Base-by-base conservation (phyloP, 495 filamentous ascomycete genomes). In the Xylaria bambusicola region DNA sequence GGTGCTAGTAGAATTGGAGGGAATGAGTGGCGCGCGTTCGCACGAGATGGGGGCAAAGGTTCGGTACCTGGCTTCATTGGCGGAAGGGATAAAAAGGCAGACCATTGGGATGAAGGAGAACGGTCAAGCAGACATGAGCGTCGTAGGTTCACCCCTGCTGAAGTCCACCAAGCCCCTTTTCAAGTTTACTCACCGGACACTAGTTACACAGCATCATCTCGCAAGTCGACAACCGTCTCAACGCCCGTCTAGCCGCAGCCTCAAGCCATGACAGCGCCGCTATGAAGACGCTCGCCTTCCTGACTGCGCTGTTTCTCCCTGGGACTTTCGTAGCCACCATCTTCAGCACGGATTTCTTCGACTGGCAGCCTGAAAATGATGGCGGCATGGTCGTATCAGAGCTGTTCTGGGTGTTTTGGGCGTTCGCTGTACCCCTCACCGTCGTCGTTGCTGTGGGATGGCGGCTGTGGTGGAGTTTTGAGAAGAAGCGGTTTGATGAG, bases 161-260 rank as follows among this genome's bases (percentile, higher is more conserved):
- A 47, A 27, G n/a, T 3, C 21, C 3, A 24, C 5, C 29, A 33
- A 10, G n/a, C n/a, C n/a, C 4, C 0, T 6, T 15, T 24, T 1
- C 15, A 20, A 44, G 18, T 9, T 9, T 47, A 3, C 13, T 29
- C 29, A 29, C 24, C 18, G 21, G 29, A 6, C 48, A 51, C 13
- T 27, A 53, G 51, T 21, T 53, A 15, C 36, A 53, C 12, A 53
- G 35, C 18, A 42, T 53, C 6, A 53, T 53, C 51, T 42, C 51
- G 21, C 51, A 53, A 29, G 69, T 68, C 15, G 65, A 70, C 15
- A 71, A 73, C 23, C 73, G 74, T 38, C 69, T 67, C 7, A 66
- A 61, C 9, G 70, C 72, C 1, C 71, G 74, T 44, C 68, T 74
- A 24, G 73, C 70, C 1, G 73, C 68, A 0, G 68, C 68, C 0